Evolutionary conservation across 2,329 filamentous ascomycete genomes (phyloP).

Genomic region (Knufia petricola): DNA sequence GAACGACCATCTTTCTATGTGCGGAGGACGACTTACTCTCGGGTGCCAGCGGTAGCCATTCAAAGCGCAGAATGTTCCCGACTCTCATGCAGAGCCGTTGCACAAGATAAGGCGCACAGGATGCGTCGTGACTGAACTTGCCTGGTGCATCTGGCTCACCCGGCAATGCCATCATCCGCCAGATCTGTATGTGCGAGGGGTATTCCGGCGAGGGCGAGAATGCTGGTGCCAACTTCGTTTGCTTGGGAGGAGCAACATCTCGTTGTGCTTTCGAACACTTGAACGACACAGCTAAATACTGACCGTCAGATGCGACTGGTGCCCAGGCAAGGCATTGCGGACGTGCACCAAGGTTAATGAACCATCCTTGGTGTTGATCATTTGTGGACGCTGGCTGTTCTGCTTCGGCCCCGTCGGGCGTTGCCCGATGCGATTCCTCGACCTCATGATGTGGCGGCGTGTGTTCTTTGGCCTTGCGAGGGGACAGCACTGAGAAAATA

Average conservation of each 20-base stretch:
- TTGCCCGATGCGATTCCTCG: neutral
- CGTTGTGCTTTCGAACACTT: constrained; percentile 32
- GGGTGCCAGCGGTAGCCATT: constrained; percentile 46
- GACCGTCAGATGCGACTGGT: constrained; percentile 35
- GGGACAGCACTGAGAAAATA: neutral
- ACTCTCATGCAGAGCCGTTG: constrained; percentile 48
- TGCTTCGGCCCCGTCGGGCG: neutral
- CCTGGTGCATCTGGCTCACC: neutral
- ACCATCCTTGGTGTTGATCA: constrained; percentile 38
- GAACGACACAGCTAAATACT: constrained; percentile 47
- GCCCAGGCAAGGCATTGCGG: constrained; percentile 43
- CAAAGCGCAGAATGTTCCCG: constrained; percentile 45
- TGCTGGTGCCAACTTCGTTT: constrained; percentile 34
- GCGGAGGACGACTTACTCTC: neutral
- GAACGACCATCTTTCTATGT: constrained; percentile 35
- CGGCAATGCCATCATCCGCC: constrained; percentile 28
- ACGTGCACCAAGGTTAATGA: constrained; percentile 47
- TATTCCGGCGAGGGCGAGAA: constrained; percentile 42
- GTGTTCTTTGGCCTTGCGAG: neutral
- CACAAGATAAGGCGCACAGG: constrained; percentile 36
- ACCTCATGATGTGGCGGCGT: neutral
- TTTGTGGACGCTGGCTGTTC: neutral
- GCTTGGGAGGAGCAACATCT: constrained; percentile 23
- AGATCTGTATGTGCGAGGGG: constrained; percentile 48
- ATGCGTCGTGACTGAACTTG: constrained; percentile 31